Evolutionary conservation across 768 basidiomycete species (phyloP).

Genomic region (Tephrocybe sp.): DNA sequence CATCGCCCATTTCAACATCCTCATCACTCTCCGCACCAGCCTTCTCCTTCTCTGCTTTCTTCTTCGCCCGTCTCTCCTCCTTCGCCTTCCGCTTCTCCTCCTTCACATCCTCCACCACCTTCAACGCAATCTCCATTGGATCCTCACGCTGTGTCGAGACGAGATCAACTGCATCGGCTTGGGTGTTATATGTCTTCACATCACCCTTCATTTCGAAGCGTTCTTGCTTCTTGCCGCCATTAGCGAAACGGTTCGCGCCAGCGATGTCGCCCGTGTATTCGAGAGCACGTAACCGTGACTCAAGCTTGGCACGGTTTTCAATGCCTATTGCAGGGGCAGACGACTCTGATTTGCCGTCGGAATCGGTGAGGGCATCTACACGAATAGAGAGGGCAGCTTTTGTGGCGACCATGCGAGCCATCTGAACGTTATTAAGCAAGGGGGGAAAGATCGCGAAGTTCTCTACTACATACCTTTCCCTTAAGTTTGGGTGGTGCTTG

Average conservation of each 20-base stretch:
- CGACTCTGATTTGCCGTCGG: conserved; percentile 84
- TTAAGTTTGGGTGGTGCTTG: conserved; percentile 98
- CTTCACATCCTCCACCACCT: conserved; percentile 77
- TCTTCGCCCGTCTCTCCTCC: conserved; percentile 75
- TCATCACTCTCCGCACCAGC: conserved; percentile 27
- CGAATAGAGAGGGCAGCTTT: conserved; percentile 97
- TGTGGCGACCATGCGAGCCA: conserved; percentile 99
- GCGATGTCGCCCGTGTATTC: conserved; percentile 79
- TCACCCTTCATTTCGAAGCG: conserved; percentile 81
- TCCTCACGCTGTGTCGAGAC: conserved; percentile 83
- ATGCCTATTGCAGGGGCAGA: conserved; percentile 85
- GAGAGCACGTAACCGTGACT: conserved; percentile 86
- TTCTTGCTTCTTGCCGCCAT: conserved; percentile 64
- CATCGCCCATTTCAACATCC: conserved; percentile 36
- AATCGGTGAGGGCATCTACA: conserved; percentile 93
- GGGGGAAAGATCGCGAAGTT: neutral
- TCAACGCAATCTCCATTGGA: conserved; percentile 71
- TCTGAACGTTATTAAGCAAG: conserved; percentile 39
- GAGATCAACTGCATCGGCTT: conserved; percentile 79
- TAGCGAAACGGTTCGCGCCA: conserved; percentile 64
- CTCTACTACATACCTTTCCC: conserved; percentile 66
- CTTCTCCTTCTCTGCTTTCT: conserved; percentile 49
- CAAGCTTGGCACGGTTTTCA: conserved; percentile 92
- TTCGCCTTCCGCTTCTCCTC: conserved; percentile 82
- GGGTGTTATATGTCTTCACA: conserved; percentile 80